Base-by-base conservation (phyloP, 768 basidiomycete genomes). In the Trametes cinnabarina region DNA sequence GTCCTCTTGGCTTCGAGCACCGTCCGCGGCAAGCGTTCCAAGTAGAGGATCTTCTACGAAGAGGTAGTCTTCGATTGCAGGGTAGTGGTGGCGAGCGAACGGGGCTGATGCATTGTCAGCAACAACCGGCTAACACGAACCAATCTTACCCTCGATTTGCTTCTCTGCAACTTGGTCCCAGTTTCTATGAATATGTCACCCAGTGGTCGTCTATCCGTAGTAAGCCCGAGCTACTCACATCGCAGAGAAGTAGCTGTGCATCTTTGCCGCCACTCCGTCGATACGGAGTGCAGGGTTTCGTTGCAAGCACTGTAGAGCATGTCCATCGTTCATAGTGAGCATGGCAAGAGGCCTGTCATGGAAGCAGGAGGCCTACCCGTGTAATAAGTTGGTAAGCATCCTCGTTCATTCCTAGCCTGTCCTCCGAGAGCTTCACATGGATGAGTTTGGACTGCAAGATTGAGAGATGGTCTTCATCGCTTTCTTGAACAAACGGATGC, bases 221-320 rank as follows among this genome's bases (percentile, higher is more conserved):
- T 20, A 3, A n/a, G n/a, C n/a, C n/a, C n/a, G 19, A 12, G 23
- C 19, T 4, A 35, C 48, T 39, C 4, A 49, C 47, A 56, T 34
- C 19, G 47, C 35, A 39, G 52, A 62, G 62, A 86, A 85, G 65
- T 81, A 85, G 14, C 66, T 55, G 66, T 86, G 83, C 11, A 63
- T 66, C 64, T 73, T 79, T 43, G 84, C 74, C 14, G 71, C 67
- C 17, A 70, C 59, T 42, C 78, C 74, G 52, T 68, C 70, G 49
- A 74, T 66, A 34, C 84, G 79, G 23, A 81, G 63, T 3, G 72
- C 67, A 14, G 85, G 77, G 65, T 86, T 85, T 22, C 79, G 76
- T 69, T 85, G 79, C 17, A 85, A 66, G 58, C 83, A 85, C 83
- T 85, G 65, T 15, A 14, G 40, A n/a, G n/a, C n/a, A n/a, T n/a